These are phyloP conservation scores for Aspergillus incahuasiensis DNA, from an alignment of 495 filamentous ascomycete species.

Conservation along the genomic window DNA sequence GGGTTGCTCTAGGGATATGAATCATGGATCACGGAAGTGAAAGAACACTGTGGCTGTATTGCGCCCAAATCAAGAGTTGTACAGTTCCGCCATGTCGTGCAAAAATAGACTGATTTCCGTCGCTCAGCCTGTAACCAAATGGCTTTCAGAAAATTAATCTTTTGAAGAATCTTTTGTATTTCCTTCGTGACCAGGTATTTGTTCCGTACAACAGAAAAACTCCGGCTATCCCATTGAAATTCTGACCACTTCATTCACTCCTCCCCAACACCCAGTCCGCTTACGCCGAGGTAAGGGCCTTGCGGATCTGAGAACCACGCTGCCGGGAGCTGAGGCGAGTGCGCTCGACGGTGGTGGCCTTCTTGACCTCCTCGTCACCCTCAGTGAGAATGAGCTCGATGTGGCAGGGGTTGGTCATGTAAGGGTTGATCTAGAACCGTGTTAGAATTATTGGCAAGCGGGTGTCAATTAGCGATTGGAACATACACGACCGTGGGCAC, in stretches of 20 bases:
- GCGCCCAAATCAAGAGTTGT: background rate
- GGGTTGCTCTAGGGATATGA: background rate
- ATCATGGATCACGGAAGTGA: background rate
- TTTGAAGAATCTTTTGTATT: constrained; percentile 28
- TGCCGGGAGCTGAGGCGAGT: constrained; percentile 80
- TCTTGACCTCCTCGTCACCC: constrained; percentile 80
- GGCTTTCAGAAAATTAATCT: constrained; percentile 22
- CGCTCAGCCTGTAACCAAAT: constrained; percentile 23
- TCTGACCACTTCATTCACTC: constrained; percentile 22
- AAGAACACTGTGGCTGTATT: background rate
- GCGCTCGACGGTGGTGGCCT: constrained; percentile 59
- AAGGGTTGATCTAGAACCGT: constrained; percentile 81
- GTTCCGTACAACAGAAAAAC: constrained; percentile 34
- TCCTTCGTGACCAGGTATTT: constrained; percentile 44
- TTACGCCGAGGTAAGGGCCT: constrained; percentile 78
- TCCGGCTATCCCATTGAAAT: constrained; percentile 30
- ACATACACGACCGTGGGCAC: constrained; percentile 99
- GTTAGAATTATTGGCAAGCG: background rate
- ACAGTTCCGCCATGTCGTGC: background rate
- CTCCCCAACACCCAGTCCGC: constrained; percentile 31
- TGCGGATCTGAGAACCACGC: constrained; percentile 73
- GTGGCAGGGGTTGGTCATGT: constrained; percentile 99
- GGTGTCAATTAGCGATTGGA: background rate
- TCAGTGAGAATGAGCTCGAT: constrained; percentile 99
- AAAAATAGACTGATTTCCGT: constrained; percentile 1